A percentile compares a stretch with the other conserved stretches of the same genome.
Evolutionary conservation across 371 early-diverging fungal species (phyloP).

Genomic region (Syncephalastrum monosporum): DNA sequence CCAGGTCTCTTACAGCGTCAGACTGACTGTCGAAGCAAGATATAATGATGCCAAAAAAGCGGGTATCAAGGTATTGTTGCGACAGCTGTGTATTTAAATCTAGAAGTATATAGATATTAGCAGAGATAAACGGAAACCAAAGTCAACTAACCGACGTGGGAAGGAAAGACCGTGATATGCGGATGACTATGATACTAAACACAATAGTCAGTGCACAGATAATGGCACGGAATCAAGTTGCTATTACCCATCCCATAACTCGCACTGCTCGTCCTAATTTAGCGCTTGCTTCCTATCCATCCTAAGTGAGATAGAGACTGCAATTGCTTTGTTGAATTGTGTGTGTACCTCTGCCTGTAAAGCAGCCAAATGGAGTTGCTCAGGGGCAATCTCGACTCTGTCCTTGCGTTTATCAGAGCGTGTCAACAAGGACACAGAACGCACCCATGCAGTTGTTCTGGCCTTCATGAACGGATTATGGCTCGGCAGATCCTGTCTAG

Average conservation of each 20-base stretch:
- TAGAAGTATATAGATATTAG: conserved; percentile 7
- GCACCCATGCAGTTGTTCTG: conserved; percentile 47
- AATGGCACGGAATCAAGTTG: not conserved
- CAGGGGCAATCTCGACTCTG: conserved; percentile 67
- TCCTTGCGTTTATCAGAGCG: conserved; percentile 78
- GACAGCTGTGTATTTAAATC: conserved; percentile 69
- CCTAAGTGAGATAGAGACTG: not conserved
- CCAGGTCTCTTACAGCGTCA: conserved; percentile 32
- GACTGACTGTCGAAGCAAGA: conserved; percentile 63
- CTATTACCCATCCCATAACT: conserved; percentile 72
- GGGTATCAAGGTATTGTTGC: conserved; percentile 64
- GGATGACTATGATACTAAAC: conserved; percentile 67
- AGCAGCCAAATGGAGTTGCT: conserved; percentile 68
- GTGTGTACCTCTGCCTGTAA: conserved; percentile 56
- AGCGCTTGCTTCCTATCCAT: conserved; percentile 41
- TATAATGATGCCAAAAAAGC: conserved; percentile 71
- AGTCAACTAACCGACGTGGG: conserved; percentile 57
- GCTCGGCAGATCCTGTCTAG: conserved; percentile 21
- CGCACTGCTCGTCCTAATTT: conserved; percentile 42
- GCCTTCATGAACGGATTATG: conserved; percentile 29
- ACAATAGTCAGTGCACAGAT: not conserved
- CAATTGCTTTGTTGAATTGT: not conserved
- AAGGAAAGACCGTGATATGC: conserved; percentile 75
- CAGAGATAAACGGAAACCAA: too few relatives aligned
- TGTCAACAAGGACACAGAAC: conserved; percentile 56